These are phyloP conservation scores for Ambrosiella beaveri DNA, from an alignment of 2,329 filamentous ascomycete species.

Conservation along the genomic window DNA sequence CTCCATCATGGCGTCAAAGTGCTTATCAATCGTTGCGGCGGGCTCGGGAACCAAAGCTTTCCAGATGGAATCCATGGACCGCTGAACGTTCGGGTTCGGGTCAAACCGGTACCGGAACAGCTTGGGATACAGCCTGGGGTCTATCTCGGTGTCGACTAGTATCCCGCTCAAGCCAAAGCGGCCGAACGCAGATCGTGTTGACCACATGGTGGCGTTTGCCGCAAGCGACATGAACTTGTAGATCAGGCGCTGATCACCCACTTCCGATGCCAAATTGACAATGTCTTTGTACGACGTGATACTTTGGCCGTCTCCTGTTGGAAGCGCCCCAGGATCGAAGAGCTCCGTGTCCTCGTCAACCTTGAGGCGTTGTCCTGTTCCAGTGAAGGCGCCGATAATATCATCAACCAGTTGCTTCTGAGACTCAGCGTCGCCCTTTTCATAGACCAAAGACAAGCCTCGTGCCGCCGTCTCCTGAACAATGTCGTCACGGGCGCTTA, in stretches of 20 bases:
- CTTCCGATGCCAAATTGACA: conserved; percentile 87
- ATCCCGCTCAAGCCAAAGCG: conserved; percentile 85
- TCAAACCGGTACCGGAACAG: conserved; percentile 90
- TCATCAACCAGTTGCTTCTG: conserved; percentile 75
- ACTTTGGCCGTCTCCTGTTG: conserved; percentile 74
- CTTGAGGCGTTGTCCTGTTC: conserved; percentile 55
- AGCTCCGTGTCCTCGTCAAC: conserved; percentile 83
- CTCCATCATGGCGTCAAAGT: conserved; percentile 79
- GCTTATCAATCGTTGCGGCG: conserved; percentile 52
- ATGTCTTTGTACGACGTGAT: conserved; percentile 97
- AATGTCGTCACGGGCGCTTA: conserved; percentile 78
- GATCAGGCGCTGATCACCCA: conserved; percentile 86
- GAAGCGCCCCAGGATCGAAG: conserved; percentile 78
- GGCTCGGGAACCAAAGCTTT: conserved; percentile 85
- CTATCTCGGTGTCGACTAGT: conserved; percentile 70
- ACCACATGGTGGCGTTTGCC: conserved; percentile 92
- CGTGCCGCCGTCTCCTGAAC: conserved; percentile 91
- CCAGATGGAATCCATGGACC: conserved; percentile 98
- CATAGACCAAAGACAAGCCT: conserved; percentile 82
- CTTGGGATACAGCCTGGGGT: conserved; percentile 90
- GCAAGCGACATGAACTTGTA: conserved; percentile 98
- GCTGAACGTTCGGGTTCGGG: conserved; percentile 79
- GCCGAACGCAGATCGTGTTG: conserved; percentile 88
- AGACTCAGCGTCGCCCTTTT: conserved; percentile 66
- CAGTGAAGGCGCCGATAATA: conserved; percentile 76